A percentile compares a stretch with the other conserved stretches of the same genome.
Conservation (phyloP, 108 stramenopile genomes). For the Nitzschia sp. region DNA sequence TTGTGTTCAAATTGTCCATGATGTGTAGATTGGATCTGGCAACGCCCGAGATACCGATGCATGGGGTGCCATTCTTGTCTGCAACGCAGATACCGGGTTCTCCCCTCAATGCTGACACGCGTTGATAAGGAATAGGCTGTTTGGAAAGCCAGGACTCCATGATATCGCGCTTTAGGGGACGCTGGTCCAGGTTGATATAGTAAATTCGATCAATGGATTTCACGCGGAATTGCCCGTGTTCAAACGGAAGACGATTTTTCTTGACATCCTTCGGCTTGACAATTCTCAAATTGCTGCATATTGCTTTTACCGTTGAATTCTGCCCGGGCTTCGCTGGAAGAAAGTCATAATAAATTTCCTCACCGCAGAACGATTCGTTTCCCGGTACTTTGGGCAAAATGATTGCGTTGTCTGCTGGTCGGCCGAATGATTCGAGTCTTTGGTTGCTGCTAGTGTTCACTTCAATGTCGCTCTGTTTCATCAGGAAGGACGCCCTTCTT, state of each 20-base stretch:
- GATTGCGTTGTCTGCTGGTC: not conserved
- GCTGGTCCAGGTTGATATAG: not conserved
- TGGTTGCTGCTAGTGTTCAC: too few relatives aligned
- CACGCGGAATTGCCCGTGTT: not conserved
- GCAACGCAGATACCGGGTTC: not conserved
- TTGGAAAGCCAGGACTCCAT: not conserved
- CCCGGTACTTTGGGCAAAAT: not conserved
- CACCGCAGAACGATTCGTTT: not conserved
- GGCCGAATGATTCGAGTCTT: too few relatives aligned
- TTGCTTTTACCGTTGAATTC: not conserved
- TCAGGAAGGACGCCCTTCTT: too few relatives aligned
- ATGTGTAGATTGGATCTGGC: not conserved
- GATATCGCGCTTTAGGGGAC: not conserved
- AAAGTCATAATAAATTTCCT: not conserved
- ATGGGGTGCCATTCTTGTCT: not conserved
- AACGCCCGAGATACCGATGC: not conserved
- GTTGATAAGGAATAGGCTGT: not conserved
- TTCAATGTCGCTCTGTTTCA: too few relatives aligned
- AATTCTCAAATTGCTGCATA: too few relatives aligned
- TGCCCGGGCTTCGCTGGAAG: not conserved
- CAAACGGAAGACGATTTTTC: not conserved
- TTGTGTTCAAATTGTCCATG: not conserved
- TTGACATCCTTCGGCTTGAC: too few relatives aligned
- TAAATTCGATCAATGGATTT: too few relatives aligned
- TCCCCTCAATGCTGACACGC: not conserved